Base-by-base conservation (phyloP, 2,329 filamentous ascomycete genomes). In the Penicillium palitans region DNA sequence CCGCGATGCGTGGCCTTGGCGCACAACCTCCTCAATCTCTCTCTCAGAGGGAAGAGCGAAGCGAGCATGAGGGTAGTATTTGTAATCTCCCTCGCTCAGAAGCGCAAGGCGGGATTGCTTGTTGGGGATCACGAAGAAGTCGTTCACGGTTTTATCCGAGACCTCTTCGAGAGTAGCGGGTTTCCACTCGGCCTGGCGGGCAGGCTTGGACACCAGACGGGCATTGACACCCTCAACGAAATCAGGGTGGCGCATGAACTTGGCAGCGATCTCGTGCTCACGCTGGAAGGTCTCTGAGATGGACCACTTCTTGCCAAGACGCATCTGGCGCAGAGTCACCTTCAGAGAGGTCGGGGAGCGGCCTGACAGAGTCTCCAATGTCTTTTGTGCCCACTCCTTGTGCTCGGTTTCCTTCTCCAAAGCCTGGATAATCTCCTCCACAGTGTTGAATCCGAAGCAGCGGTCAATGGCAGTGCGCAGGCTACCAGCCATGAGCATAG, bases 141-240 rank as follows among this genome's bases (percentile, higher is more conserved):
- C 78, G 52, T 87, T 80, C 7, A 93, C 81, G 21, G 84, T 80
- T 46, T 80, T 72, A 17, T 80, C 70, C 2, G 75, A 74, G 54
- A 96, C 84, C 39, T 89, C 87, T n/a, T 85, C 81, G 2, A 98
- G 81, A 7, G 83, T 85, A 44, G 84, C 82, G 4, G 92, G 93
- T 63, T 88, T 76, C 95, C 95, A 99, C 61, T 82, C 79, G 1
- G 93, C 90, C 24, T 81, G 80, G 63, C 80, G 80, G 52, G 84
- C 78, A 45, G 83, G 82, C 77, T 91, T 91, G 70, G 86, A 83
- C 67, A 95, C 84, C 41, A 99, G 83, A 49, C 89, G 84, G 25
- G 91, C 88, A 52, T 86, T 86, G n/a, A 99, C 93, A 54, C 95
- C 95, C 77, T 96, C 91, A 44, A 87, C 87, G 71, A 99, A 99